Conservation (phyloP, 2,329 filamentous ascomycete species). For the Trichoderma asperellum region DNA sequence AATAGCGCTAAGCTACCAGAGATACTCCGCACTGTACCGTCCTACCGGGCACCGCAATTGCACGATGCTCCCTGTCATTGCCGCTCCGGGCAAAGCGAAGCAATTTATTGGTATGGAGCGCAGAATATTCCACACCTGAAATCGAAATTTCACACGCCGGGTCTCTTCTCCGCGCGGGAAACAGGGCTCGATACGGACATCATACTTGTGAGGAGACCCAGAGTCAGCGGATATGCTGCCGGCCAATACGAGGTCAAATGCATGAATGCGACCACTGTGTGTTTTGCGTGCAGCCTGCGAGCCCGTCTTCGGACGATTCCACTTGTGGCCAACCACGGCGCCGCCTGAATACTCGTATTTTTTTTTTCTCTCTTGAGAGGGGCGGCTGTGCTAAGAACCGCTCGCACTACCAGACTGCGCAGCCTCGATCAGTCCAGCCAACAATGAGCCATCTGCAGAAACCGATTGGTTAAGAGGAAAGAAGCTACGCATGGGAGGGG, state of each 20-base stretch:
- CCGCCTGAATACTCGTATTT: conserved; percentile 23
- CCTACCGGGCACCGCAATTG: background rate
- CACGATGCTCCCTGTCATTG: background rate
- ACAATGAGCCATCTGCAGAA: background rate
- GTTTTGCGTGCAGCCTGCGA: background rate
- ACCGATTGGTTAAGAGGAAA: background rate
- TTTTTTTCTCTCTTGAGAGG: background rate
- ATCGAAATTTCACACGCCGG: conserved; percentile 4
- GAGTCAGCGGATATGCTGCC: conserved; percentile 7
- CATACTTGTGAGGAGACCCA: background rate
- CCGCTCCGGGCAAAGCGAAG: conserved; percentile 6
- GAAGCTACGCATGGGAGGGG: background rate
- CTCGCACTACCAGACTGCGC: background rate
- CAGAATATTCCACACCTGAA: conserved; percentile 22
- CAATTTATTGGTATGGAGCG: conserved; percentile 22
- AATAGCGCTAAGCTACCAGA: background rate
- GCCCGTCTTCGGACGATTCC: background rate
- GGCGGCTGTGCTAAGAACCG: conserved; percentile 18
- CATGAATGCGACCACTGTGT: conserved; percentile 1
- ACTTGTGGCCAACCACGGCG: conserved; percentile 15
- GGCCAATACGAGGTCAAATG: conserved; percentile 21
- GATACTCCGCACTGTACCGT: background rate
- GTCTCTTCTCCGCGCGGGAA: background rate
- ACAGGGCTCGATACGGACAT: conserved; percentile 2
- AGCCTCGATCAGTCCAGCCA: conserved; percentile 2